Evolutionary conservation across 2,329 filamentous ascomycete species (phyloP).

Genomic region (Verticillium isaacii): DNA sequence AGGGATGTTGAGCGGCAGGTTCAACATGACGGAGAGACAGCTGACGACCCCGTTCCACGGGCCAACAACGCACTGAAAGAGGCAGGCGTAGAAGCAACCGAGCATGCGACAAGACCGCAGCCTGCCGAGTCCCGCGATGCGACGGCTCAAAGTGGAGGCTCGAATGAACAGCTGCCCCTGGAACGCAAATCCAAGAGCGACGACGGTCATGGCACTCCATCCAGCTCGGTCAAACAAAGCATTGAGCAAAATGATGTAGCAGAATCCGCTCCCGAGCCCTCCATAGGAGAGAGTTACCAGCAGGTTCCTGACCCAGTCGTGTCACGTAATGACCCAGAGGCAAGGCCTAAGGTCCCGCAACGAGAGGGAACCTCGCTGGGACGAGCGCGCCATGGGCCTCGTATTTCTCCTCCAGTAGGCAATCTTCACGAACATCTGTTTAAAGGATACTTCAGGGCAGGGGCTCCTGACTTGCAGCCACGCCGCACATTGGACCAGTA

Average conservation of each 20-base stretch:
- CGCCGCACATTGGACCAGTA: constrained; percentile 9
- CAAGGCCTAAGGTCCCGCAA: not conserved
- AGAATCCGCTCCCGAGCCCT: not conserved
- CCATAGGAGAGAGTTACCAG: not conserved
- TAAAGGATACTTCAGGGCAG: not conserved
- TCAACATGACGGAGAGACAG: too few species aligned
- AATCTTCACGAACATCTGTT: constrained; percentile 3
- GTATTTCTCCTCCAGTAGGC: not conserved
- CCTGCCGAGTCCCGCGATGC: too few species aligned
- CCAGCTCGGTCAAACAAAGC: too few species aligned
- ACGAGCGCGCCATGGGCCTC: not conserved
- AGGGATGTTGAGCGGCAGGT: not conserved
- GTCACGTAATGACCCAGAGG: not conserved
- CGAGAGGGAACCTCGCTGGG: not conserved
- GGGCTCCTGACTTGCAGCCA: constrained; percentile 3
- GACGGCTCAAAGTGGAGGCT: too few species aligned
- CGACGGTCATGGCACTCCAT: too few species aligned
- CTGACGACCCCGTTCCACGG: too few species aligned
- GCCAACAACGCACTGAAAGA: too few species aligned
- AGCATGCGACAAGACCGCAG: too few species aligned
- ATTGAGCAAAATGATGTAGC: too few species aligned
- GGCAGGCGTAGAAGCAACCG: too few species aligned
- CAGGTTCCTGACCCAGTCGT: not conserved
- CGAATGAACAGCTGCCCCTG: too few species aligned
- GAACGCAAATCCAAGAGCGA: too few species aligned